A percentile compares a stretch with the other conserved stretches of the same genome.
Evolutionary conservation across 2,329 filamentous ascomycete species (phyloP).

Genomic region (Clarireedia monteithiana): DNA sequence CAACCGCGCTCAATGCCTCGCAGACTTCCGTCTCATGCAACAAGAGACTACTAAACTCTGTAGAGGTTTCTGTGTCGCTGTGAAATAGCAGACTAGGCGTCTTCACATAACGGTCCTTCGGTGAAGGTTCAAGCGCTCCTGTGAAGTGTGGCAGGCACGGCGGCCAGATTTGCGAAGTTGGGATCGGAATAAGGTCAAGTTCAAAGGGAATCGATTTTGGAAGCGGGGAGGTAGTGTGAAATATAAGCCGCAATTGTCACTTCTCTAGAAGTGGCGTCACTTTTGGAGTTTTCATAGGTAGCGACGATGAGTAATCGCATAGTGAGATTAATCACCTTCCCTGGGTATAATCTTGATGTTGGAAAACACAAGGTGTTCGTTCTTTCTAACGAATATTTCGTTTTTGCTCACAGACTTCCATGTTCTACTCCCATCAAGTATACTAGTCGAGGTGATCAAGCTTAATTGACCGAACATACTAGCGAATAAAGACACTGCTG

Average conservation of each 20-base stretch:
- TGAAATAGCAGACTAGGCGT: neutral
- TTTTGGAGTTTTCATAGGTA: too few relatives aligned
- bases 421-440: neutral
- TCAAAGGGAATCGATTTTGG: neutral
- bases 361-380: neutral
- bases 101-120: neutral
- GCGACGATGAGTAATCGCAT: neutral
- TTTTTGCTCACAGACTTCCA: neutral
- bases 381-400: neutral
- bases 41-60: neutral
- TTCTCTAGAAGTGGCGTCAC: too few relatives aligned
- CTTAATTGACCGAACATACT: too few relatives aligned
- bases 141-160: neutral
- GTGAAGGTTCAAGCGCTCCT: neutral
- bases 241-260: too few relatives aligned
- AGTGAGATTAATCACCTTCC: neutral
- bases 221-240: neutral
- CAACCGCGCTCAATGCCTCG: conserved; percentile 10
- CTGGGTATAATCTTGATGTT: neutral
- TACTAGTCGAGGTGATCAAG: too few relatives aligned
- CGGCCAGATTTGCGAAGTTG: neutral
- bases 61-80: neutral
- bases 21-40: neutral
- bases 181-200: neutral
- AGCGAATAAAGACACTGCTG: too few relatives aligned